Evolutionary conservation across 306 rosid species (phyloP).

Genomic region (Hippophae gyantsensis): DNA sequence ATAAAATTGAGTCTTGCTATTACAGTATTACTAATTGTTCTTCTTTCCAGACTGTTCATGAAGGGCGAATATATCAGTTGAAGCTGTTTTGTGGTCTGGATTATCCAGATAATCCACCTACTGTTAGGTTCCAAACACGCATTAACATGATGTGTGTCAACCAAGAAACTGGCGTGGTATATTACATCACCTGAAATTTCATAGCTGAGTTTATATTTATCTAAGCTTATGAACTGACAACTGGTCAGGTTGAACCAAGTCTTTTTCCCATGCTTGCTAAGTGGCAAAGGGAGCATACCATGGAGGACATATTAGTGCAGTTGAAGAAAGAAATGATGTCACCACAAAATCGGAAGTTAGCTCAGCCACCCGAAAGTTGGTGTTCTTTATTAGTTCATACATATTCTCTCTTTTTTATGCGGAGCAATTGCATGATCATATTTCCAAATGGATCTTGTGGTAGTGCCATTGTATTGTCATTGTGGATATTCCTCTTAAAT

Average conservation of each 20-base stretch:
- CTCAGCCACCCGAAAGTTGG: slow-evolving; percentile 93
- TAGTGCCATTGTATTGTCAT: too few species aligned
- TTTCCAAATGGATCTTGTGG: too few species aligned
- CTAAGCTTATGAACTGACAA: slow-evolving; percentile 22
- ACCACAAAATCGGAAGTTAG: slow-evolving; percentile 87
- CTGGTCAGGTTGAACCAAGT: slow-evolving; percentile 77
- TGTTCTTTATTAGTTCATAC: slow-evolving; percentile 10
- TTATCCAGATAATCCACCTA: slow-evolving; percentile 88
- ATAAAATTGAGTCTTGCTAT: slow-evolving; percentile 2
- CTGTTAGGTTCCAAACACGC: slow-evolving; percentile 89
- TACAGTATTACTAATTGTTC: slow-evolving; percentile 7
- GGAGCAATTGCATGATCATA: too few species aligned
- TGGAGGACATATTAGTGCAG: slow-evolving; percentile 85
- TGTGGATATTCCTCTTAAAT: too few species aligned
- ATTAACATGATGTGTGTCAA: slow-evolving; percentile 89
- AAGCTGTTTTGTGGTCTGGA: slow-evolving; percentile 86
- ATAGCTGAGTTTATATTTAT: slow-evolving; percentile 9
- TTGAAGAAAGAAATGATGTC: slow-evolving; percentile 93
- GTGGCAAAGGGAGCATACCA: slow-evolving; percentile 84
- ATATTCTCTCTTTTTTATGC: background rate
- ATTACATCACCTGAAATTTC: slow-evolving; percentile 18
- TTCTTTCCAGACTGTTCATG: slow-evolving; percentile 76
- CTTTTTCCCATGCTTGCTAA: slow-evolving; percentile 90
- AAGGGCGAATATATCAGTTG: slow-evolving; percentile 88
- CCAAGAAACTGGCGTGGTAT: slow-evolving; percentile 82